A percentile compares a stretch with the other conserved stretches of the same genome.
These are phyloP conservation scores for Acanthamoeba healyi DNA, from an alignment of 208 protist genomes.

Conservation along the genomic window DNA sequence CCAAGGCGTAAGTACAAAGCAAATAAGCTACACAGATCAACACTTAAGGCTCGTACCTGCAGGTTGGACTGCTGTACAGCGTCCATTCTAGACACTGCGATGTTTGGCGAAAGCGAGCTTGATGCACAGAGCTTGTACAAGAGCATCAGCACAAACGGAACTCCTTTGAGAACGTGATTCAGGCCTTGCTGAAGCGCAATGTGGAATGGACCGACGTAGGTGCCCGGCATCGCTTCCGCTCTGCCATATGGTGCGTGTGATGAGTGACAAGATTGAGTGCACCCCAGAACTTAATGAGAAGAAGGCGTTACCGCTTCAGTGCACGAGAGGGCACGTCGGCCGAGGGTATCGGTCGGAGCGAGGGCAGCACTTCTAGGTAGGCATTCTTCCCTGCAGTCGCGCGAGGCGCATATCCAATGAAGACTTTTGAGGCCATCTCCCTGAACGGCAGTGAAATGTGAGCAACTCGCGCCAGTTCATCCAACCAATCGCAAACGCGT, in stretches of 20 bases:
- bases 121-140: slow-evolving; percentile 13
- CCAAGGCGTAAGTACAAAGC: background rate
- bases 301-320: background rate
- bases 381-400: background rate
- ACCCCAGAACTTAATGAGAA: background rate
- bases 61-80: background rate
- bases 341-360: slow-evolving; percentile 37
- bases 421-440: slow-evolving; percentile 26
- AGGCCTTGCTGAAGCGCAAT: slow-evolving; percentile 61
- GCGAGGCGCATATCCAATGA: slow-evolving; percentile 30
- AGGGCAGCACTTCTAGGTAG: background rate
- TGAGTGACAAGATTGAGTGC: background rate
- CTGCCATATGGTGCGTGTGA: background rate
- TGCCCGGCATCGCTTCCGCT: slow-evolving; percentile 42
- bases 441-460: background rate
- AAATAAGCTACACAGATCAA: background rate
- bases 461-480: too few species aligned
- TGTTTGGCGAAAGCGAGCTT: background rate
- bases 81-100: background rate
- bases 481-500: too few species aligned
- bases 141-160: slow-evolving; percentile 65
- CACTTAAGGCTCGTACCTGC: background rate
- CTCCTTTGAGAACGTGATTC: slow-evolving; percentile 10
- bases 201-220: background rate
- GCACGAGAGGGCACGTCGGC: slow-evolving; percentile 13